phyloP scores from a whole-genome alignment of 805 yeast genomes.

The Lipomyces starkeyi region DNA sequence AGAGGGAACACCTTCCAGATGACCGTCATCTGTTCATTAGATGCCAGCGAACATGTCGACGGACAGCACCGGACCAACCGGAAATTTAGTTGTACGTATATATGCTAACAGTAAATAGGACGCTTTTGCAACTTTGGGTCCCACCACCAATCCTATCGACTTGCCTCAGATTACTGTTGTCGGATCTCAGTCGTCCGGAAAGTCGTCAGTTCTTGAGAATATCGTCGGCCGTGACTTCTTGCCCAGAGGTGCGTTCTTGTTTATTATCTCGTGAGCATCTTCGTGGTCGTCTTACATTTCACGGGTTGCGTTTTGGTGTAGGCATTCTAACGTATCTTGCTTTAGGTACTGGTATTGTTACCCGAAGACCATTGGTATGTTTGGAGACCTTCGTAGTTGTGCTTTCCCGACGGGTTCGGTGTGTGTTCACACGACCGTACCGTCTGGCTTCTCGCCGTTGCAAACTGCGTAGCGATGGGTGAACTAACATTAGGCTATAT shows the following conservation, averaged over 20 bases:
- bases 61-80: background rate
- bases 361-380: constrained; percentile 76
- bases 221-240: constrained; percentile 90
- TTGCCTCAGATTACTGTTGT: constrained; percentile 95
- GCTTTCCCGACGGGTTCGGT: no score
- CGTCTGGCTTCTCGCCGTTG: background rate
- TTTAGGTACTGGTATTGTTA: constrained; percentile 79
- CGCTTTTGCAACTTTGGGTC: constrained; percentile 96
- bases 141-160: constrained; percentile 91
- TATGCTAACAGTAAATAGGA: constrained; percentile 54
- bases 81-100: background rate
- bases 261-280: constrained; percentile 2
- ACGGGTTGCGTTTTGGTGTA: background rate
- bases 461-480: background rate
- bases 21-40: background rate
- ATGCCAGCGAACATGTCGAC: background rate
- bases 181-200: constrained; percentile 90
- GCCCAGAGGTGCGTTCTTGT: constrained; percentile 69
- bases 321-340: background rate
- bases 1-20: background rate
- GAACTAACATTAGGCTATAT: background rate
- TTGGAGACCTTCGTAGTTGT: background rate
- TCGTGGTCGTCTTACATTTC: background rate
- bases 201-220: constrained; percentile 86
- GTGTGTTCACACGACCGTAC: background rate